phyloP scores from a whole-genome alignment of 306 rosid species.

The Castanospermum australe region DNA sequence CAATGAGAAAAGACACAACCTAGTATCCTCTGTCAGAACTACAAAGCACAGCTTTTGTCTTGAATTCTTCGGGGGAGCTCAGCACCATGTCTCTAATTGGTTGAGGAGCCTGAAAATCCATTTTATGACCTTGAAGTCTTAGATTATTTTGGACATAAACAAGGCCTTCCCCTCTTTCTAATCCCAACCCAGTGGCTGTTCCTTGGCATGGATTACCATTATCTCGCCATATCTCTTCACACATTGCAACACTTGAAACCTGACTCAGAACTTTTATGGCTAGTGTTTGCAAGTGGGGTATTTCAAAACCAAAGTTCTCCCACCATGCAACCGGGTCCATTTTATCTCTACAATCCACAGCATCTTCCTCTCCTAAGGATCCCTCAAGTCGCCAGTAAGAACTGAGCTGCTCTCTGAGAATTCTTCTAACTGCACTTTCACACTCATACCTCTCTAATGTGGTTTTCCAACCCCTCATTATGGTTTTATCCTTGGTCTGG shows the following conservation, averaged over 20 bases:
- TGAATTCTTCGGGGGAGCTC: constrained; percentile 20
- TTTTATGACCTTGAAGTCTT: constrained; percentile 43
- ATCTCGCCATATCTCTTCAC: constrained; percentile 49
- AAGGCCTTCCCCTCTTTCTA: constrained; percentile 46
- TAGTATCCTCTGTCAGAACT: constrained; percentile 25
- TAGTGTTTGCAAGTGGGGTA: constrained; percentile 48
- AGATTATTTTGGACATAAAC: constrained; percentile 55
- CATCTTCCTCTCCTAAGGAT: constrained; percentile 54
- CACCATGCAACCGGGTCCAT: constrained; percentile 61
- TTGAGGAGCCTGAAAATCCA: constrained; percentile 14
- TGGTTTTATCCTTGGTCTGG: constrained; percentile 52
- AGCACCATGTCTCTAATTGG: constrained; percentile 13
- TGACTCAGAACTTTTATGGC: constrained; percentile 61
- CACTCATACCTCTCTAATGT: constrained; percentile 48
- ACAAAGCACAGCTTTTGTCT: constrained; percentile 22
- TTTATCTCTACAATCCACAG: constrained; percentile 45
- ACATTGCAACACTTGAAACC: constrained; percentile 51
- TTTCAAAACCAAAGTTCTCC: constrained; percentile 61
- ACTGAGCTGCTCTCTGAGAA: constrained; percentile 62
- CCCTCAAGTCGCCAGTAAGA: constrained; percentile 53
- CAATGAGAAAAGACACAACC: neutral
- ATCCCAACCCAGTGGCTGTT: constrained; percentile 29
- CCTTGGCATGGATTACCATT: constrained; percentile 30
- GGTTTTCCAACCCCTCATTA: constrained; percentile 64
- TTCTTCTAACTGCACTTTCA: constrained; percentile 37